Evolutionary conservation across 1,284 basidiomycete species (phyloP).

Genomic region (Ganoderma lucidum): DNA sequence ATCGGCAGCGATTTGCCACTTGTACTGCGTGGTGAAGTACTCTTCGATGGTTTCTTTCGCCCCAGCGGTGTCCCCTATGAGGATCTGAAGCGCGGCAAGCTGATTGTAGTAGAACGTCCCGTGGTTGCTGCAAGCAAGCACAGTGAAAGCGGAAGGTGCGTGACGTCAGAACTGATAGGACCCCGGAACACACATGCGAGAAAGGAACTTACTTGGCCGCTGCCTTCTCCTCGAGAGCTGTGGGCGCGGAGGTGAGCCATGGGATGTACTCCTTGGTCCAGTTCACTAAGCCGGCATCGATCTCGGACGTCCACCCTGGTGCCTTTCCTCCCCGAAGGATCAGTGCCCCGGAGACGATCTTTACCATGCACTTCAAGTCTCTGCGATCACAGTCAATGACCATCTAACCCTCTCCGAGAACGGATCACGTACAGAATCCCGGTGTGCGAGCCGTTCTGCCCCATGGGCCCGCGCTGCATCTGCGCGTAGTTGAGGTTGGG

Average conservation of each 20-base stretch:
- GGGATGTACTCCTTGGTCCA: slow-evolving; percentile 60
- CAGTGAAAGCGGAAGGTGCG: not conserved
- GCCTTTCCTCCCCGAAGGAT: slow-evolving; percentile 59
- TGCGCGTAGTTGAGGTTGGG: slow-evolving; percentile 74
- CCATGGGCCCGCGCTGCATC: slow-evolving; percentile 60
- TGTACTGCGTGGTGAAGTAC: slow-evolving; percentile 47
- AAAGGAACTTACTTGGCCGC: slow-evolving; percentile 53
- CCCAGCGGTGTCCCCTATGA: slow-evolving; percentile 42
- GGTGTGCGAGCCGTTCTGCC: slow-evolving; percentile 58
- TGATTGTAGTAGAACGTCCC: slow-evolving; percentile 47
- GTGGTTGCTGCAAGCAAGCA: slow-evolving; percentile 42
- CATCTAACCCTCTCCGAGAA: not conserved
- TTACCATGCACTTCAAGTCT: slow-evolving; percentile 68
- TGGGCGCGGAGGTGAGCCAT: slow-evolving; percentile 59
- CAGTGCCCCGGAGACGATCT: slow-evolving; percentile 62
- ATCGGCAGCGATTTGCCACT: slow-evolving; percentile 46
- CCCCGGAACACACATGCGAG: not conserved
- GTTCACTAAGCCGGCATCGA: slow-evolving; percentile 52
- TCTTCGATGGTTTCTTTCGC: slow-evolving; percentile 43
- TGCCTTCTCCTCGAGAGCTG: slow-evolving; percentile 52
- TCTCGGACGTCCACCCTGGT: slow-evolving; percentile 59
- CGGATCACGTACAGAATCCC: slow-evolving; percentile 57
- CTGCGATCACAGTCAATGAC: slow-evolving; percentile 17
- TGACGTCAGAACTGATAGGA: slow-evolving; percentile 4
- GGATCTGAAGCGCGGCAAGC: slow-evolving; percentile 45